phyloP scores from a whole-genome alignment of 306 rosid genomes.

The Argentina anserina region DNA sequence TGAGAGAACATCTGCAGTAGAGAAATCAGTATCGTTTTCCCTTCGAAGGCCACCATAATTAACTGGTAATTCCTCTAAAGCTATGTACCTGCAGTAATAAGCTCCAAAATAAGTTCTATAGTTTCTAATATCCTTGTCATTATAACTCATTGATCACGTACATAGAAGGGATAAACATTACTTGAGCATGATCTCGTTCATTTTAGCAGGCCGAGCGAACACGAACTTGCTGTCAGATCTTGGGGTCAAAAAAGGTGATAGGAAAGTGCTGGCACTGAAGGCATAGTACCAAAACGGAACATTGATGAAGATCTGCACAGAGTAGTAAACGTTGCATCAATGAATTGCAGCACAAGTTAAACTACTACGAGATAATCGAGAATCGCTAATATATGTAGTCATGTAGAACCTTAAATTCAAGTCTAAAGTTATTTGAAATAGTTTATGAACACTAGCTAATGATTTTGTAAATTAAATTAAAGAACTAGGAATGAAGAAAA shows the following conservation, averaged over 20 bases:
- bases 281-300: conserved; percentile 88
- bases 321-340: background rate
- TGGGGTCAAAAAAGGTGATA: conserved; percentile 54
- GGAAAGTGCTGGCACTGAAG: conserved; percentile 29
- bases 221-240: conserved; percentile 72
- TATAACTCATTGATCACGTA: background rate
- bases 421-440: background rate
- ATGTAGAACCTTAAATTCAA: background rate
- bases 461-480: background rate
- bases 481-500: background rate
- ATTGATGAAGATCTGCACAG: conserved; percentile 65
- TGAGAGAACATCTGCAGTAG: conserved; percentile 44
- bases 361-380: background rate
- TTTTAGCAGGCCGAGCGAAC: conserved; percentile 66
- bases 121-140: background rate
- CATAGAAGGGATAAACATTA: background rate
- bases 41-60: conserved; percentile 74
- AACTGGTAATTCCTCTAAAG: conserved; percentile 65
- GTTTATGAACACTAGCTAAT: background rate
- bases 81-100: conserved; percentile 45
- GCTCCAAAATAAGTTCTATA: background rate
- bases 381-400: background rate
- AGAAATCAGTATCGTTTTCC: conserved; percentile 62
- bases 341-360: background rate
- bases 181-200: conserved; percentile 37